A percentile compares a stretch with the other conserved stretches of the same genome.
These are phyloP conservation scores for Fusarium stilboides DNA, from an alignment of 2,329 filamentous ascomycete species.

Conservation along the genomic window DNA sequence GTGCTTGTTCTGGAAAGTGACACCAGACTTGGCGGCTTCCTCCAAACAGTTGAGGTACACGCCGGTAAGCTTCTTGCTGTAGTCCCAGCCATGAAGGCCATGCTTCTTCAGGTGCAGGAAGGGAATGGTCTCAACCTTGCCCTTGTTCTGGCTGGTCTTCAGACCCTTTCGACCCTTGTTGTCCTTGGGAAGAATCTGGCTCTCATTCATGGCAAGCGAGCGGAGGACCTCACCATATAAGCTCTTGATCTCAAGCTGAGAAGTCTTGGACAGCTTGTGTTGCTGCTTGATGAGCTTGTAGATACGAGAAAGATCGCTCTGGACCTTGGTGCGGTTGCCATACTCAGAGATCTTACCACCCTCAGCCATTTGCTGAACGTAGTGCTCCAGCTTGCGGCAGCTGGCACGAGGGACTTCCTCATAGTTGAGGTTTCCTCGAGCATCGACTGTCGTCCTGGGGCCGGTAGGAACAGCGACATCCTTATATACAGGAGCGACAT, in stretches of 20 bases:
- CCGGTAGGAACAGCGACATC: conserved; percentile 94
- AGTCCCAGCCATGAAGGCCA: conserved; percentile 95
- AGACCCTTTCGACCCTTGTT: conserved; percentile 74
- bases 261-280: conserved; percentile 96
- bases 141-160: conserved; percentile 76
- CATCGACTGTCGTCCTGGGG: conserved; percentile 92
- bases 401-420: conserved; percentile 88
- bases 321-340: conserved; percentile 97
- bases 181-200: conserved; percentile 93
- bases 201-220: conserved; percentile 97
- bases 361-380: conserved; percentile 98
- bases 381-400: conserved; percentile 97
- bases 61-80: conserved; percentile 98
- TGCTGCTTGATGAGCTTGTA: conserved; percentile 99
- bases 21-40: conserved; percentile 86
- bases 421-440: conserved; percentile 92
- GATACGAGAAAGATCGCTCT: conserved; percentile 93
- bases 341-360: conserved; percentile 99
- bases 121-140: conserved; percentile 96
- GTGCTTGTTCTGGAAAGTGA: conserved; percentile 95
- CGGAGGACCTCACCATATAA: conserved; percentile 95
- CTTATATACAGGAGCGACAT: conserved; percentile 91
- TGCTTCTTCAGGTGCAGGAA: conserved; percentile 98
- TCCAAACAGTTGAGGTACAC: conserved; percentile 94
- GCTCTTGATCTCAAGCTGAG: conserved; percentile 95